Conservation (phyloP, 2,329 filamentous ascomycete genomes). For the Colletotrichum incanum region DNA sequence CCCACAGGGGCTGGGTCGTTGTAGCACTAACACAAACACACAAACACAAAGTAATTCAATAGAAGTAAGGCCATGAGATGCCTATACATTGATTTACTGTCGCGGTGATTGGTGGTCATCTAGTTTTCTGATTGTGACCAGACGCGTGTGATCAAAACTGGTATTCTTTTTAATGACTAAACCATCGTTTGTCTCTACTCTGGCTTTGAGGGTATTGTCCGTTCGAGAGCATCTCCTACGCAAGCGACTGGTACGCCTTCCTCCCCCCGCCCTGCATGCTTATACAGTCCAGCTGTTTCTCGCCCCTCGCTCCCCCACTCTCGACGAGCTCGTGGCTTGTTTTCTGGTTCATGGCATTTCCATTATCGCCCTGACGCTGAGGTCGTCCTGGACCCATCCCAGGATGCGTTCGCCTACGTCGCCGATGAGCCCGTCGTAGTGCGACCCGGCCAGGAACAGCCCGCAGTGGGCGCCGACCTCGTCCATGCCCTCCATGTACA, state of each 20-base stretch:
- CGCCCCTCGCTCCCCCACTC: background rate
- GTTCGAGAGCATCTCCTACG: background rate
- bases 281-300: background rate
- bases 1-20: conserved; percentile 30
- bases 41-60: conserved; percentile 33
- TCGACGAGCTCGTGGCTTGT: background rate
- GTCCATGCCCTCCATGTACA: conserved; percentile 87
- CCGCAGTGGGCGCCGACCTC: conserved; percentile 90
- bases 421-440: conserved; percentile 84
- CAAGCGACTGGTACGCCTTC: too few relatives aligned
- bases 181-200: background rate
- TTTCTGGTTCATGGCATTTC: conserved; percentile 45
- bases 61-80: conserved; percentile 31
- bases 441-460: conserved; percentile 80
- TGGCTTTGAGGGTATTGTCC: background rate
- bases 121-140: background rate
- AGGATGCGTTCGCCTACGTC: conserved; percentile 79
- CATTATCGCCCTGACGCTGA: conserved; percentile 59
- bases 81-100: conserved; percentile 12
- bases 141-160: background rate
- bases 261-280: too few relatives aligned
- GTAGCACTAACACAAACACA: conserved; percentile 37
- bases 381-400: conserved; percentile 78
- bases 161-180: background rate
- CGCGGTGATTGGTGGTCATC: background rate